Base-by-base conservation (phyloP, 352 stramenopile genomes). In the Globisporangium viniferum region DNA sequence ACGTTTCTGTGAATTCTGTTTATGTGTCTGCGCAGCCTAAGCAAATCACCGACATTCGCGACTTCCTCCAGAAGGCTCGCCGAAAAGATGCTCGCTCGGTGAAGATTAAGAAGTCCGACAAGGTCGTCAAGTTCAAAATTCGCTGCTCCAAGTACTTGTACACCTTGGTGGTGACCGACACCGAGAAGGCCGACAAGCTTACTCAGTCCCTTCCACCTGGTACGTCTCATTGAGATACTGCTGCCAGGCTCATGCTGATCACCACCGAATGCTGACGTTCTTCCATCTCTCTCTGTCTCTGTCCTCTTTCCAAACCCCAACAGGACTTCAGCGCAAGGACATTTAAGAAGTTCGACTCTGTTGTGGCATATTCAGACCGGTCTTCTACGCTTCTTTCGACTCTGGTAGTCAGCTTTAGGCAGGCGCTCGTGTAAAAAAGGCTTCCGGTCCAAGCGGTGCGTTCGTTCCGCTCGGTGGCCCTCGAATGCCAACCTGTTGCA, bases 111-210 rank as follows among this genome's bases (percentile, higher is more conserved):
- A 99, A 99, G 94, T 92, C 90, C 71, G 85, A 91, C 73, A 83
- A 94, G 80, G 91, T 98, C 66, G 98, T 97, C 80, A 99, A 99
- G 93, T 99, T 99, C 92, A 99, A 99, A 93, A 99, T 99, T 81
- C 95, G 98, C 77, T 99, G 97, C 96, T 98, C 91, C 76, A 97
- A 96, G 82, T 98, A 99, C 82, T 89, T 99, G 75, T 99, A 99
- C 91, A 99, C 98, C 66, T 87, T 99, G 36, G 97, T 96, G 69
- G 97, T 99, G 63, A 97, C 90, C 54, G 97, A 99, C 87, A 92
- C 89, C 59, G 97, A 99, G 83, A 99, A 99, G 95, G 98, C 98
- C 33, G 97, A 99, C 79, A 99, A 99, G 90, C 93, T 99, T 67
- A 99, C 96, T 68, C 97, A 99, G 89, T 99, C 96, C 70, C 89